Conservation (phyloP, 345 rosid genomes). For the Corchorus olitorius region DNA sequence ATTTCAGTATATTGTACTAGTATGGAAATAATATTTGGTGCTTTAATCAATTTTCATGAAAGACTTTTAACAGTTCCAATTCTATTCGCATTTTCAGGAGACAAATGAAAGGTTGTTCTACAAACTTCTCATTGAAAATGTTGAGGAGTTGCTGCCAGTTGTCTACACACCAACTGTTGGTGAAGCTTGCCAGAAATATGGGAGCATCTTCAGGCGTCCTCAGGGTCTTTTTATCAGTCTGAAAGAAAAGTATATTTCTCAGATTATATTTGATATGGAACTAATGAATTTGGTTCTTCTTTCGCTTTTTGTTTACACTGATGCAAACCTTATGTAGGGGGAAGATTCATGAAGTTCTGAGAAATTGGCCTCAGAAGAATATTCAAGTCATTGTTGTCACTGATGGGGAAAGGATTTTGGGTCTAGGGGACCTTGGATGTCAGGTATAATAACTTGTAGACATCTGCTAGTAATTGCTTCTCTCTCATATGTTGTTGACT, state of each 20-base stretch:
- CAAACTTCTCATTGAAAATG: constrained; percentile 86
- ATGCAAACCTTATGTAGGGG: constrained; percentile 53
- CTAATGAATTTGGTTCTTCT: background rate
- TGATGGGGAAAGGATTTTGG: constrained; percentile 95
- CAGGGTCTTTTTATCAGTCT: constrained; percentile 96
- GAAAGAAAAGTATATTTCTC: constrained; percentile 71
- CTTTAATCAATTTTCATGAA: constrained; percentile 11
- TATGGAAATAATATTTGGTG: background rate
- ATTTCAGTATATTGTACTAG: background rate
- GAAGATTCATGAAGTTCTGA: constrained; percentile 77
- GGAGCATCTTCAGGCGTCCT: constrained; percentile 94
- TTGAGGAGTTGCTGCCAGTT: constrained; percentile 94
- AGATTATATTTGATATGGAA: background rate
- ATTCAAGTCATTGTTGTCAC: constrained; percentile 97
- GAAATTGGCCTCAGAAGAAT: constrained; percentile 96
- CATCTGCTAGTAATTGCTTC: background rate
- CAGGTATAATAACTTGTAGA: constrained; percentile 50
- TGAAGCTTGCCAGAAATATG: constrained; percentile 98
- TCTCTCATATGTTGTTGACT: background rate
- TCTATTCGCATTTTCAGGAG: constrained; percentile 53
- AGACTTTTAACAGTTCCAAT: background rate
- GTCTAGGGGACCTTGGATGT: constrained; percentile 97
- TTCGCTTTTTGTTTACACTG: constrained; percentile 16
- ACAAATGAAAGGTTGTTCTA: constrained; percentile 82
- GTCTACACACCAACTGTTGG: constrained; percentile 98